A percentile compares a stretch with the other conserved stretches of the same genome.
These are phyloP conservation scores for Arabis alpina DNA, from an alignment of 345 rosid genomes.

Conservation along the genomic window DNA sequence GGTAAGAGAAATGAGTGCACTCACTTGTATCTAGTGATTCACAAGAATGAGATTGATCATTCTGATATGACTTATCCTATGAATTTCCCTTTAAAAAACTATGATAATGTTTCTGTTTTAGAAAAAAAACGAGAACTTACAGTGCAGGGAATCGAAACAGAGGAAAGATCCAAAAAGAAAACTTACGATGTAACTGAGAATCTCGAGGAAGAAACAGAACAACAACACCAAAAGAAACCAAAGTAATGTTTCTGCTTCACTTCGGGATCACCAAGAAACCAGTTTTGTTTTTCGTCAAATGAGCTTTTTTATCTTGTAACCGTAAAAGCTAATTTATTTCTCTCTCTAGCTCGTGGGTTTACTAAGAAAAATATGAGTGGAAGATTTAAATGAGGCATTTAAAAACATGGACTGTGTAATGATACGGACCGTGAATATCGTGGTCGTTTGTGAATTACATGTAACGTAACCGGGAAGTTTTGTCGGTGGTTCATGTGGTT, in stretches of 20 bases:
- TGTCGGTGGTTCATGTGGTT: slow-evolving; percentile 42
- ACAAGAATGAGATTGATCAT: slow-evolving; percentile 16
- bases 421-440: slow-evolving; percentile 35
- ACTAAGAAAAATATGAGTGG: not conserved
- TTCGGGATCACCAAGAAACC: slow-evolving; percentile 24
- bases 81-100: not conserved
- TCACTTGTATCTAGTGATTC: slow-evolving; percentile 7
- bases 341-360: not conserved
- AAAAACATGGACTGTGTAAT: slow-evolving; percentile 10
- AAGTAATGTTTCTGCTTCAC: slow-evolving; percentile 1
- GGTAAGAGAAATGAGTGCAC: slow-evolving; percentile 19
- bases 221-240: no score
- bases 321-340: slow-evolving; percentile 25
- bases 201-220: slow-evolving; percentile 32
- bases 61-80: slow-evolving; percentile 5
- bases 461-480: slow-evolving; percentile 31
- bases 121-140: not conserved
- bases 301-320: slow-evolving; percentile 17
- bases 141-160: slow-evolving; percentile 8
- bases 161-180: slow-evolving; percentile 5
- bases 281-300: not conserved
- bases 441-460: slow-evolving; percentile 26
- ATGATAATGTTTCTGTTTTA: slow-evolving; percentile 15
- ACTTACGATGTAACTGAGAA: not conserved
- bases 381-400: slow-evolving; percentile 21